phyloP scores from a whole-genome alignment of 2,329 filamentous ascomycete genomes.

The Aspergillus sp. region DNA sequence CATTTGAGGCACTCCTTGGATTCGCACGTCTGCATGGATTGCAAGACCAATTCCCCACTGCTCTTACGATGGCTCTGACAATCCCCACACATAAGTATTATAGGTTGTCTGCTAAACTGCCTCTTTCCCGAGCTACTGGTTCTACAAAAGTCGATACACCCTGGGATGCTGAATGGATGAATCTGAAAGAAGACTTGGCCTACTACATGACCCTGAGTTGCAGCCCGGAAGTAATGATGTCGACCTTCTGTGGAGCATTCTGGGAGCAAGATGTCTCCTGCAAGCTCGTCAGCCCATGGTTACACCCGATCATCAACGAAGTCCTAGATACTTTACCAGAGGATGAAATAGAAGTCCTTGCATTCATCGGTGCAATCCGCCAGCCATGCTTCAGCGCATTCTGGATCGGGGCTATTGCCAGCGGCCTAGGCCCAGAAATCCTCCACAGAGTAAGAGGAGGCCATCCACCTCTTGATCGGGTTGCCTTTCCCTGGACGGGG shows the following conservation, averaged over 20 bases:
- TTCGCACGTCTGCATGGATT: constrained; percentile 17
- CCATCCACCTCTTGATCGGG: constrained; percentile 12
- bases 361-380: constrained; percentile 17
- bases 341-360: constrained; percentile 10
- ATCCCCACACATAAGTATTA: constrained; percentile 17
- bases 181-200: constrained; percentile 12
- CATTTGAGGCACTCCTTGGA: constrained; percentile 13
- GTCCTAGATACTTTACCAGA: not conserved
- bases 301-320: constrained; percentile 21
- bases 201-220: constrained; percentile 24
- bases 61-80: constrained; percentile 18
- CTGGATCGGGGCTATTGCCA: constrained; percentile 15
- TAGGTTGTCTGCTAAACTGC: constrained; percentile 13
- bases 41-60: constrained; percentile 19
- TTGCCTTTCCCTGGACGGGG: constrained; percentile 18
- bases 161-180: not conserved
- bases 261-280: constrained; percentile 20
- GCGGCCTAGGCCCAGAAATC: constrained; percentile 13
- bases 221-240: constrained; percentile 17
- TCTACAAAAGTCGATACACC: accelerated
- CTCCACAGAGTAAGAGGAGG: constrained; percentile 1
- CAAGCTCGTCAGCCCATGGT: constrained; percentile 22
- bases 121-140: not conserved
- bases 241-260: constrained; percentile 18
- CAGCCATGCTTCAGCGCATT: constrained; percentile 14